phyloP scores from a whole-genome alignment of 129 eudicot species.

The Flaveria linearis region DNA sequence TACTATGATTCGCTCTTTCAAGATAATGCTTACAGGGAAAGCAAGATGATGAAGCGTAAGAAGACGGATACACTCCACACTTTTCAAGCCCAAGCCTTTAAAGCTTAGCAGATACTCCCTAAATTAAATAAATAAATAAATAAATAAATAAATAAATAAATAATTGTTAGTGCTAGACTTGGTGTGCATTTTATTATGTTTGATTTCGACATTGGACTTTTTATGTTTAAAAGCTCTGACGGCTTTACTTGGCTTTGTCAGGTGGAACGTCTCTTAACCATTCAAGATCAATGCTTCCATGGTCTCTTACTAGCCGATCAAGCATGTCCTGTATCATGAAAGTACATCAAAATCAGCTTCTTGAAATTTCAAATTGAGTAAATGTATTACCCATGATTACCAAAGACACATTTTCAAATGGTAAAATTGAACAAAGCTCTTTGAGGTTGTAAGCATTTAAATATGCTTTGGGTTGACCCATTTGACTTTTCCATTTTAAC shows the following conservation, averaged over 20 bases:
- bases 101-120: constrained; percentile 90
- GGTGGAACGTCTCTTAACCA: constrained; percentile 99
- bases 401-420: background rate
- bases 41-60: constrained; percentile 90
- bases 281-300: constrained; percentile 90
- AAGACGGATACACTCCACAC: constrained; percentile 92
- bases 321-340: constrained; percentile 65
- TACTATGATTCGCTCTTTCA: constrained; percentile 6
- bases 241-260: constrained; percentile 89
- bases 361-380: background rate
- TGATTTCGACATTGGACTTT: background rate
- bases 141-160: constrained; percentile 10
- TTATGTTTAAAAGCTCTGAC: background rate
- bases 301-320: constrained; percentile 76
- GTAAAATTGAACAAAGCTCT: background rate
- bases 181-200: constrained; percentile 3
- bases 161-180: constrained; percentile 21
- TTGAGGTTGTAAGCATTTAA: constrained; percentile 11
- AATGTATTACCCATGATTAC: background rate
- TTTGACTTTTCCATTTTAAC: background rate
- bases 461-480: background rate
- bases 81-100: constrained; percentile 82
- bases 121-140: constrained; percentile 7
- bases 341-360: constrained; percentile 10
- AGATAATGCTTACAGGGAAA: constrained; percentile 70